Conservation (phyloP, 345 rosid genomes). For the Angophora floribunda region DNA sequence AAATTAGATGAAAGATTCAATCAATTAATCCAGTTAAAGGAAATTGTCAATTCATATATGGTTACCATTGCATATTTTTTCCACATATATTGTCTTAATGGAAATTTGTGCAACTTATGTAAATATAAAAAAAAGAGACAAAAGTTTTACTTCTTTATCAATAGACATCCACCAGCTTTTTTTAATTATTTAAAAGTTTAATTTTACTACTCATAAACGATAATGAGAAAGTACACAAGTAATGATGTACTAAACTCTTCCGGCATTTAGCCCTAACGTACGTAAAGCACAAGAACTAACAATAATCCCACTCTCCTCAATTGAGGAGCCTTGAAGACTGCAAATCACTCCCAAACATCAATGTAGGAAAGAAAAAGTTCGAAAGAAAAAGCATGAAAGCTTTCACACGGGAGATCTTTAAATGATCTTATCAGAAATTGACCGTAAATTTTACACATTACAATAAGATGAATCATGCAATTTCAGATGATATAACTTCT, state of each 20-base stretch:
- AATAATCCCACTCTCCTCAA: neutral
- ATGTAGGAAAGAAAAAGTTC: no score
- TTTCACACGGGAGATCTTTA: neutral
- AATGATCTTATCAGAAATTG: neutral
- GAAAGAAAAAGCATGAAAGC: neutral
- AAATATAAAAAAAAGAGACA: neutral
- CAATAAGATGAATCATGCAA: neutral
- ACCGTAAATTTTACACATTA: neutral
- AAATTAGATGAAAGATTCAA: neutral
- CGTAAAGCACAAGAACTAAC: neutral
- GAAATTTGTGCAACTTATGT: neutral
- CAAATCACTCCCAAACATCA: neutral
- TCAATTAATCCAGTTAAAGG: neutral
- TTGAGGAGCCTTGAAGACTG: neutral
- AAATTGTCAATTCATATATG: neutral
- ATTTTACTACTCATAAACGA: neutral
- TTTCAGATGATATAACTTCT: neutral
- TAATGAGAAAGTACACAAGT: neutral
- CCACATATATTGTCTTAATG: neutral
- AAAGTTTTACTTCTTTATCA: neutral
- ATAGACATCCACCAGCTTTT: neutral
- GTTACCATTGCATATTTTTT: neutral
- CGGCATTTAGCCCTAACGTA: neutral
- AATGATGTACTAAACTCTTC: neutral
- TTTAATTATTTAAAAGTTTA: neutral